These are phyloP conservation scores for Miscanthus sacchariflorus DNA, from an alignment of 202 grass and related monocot species.

Conservation along the genomic window DNA sequence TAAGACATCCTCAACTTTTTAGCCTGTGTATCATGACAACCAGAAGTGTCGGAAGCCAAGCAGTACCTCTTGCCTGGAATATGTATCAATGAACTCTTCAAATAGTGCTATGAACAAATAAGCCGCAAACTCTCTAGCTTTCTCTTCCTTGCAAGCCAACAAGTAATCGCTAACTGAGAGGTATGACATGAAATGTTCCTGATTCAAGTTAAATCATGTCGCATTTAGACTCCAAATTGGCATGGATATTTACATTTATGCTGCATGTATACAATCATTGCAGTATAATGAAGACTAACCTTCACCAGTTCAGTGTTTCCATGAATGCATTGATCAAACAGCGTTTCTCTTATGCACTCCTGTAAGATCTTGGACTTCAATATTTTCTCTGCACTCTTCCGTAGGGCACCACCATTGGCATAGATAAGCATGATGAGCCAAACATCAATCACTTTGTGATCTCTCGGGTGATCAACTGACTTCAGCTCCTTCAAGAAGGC, in stretches of 20 bases:
- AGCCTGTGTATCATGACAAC: background rate
- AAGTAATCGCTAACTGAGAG: slow-evolving; percentile 81
- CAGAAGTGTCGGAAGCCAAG: slow-evolving; percentile 3
- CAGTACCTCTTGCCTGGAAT: slow-evolving; percentile 50
- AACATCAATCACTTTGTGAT: slow-evolving; percentile 90
- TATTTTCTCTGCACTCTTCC: slow-evolving; percentile 82
- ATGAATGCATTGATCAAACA: slow-evolving; percentile 88
- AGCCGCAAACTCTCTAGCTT: slow-evolving; percentile 78
- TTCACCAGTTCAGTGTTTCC: slow-evolving; percentile 82
- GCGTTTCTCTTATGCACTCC: slow-evolving; percentile 60
- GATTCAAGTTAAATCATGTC: slow-evolving; percentile 61
- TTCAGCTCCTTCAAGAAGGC: slow-evolving; percentile 84
- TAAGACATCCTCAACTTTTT: background rate
- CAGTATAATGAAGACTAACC: slow-evolving; percentile 60
- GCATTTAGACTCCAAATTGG: slow-evolving; percentile 12
- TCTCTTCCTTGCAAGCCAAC: slow-evolving; percentile 87
- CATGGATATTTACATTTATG: slow-evolving; percentile 23
- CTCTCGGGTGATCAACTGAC: slow-evolving; percentile 59
- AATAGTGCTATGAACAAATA: slow-evolving; percentile 83
- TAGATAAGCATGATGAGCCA: slow-evolving; percentile 92
- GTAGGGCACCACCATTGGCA: slow-evolving; percentile 72
- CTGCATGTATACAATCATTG: slow-evolving; percentile 21
- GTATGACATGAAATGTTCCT: slow-evolving; percentile 85
- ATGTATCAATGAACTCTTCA: slow-evolving; percentile 72
- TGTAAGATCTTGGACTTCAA: slow-evolving; percentile 83